Evolutionary conservation across 1,139 yeast species (phyloP).

Genomic region (Martiniozyma asiatica): DNA sequence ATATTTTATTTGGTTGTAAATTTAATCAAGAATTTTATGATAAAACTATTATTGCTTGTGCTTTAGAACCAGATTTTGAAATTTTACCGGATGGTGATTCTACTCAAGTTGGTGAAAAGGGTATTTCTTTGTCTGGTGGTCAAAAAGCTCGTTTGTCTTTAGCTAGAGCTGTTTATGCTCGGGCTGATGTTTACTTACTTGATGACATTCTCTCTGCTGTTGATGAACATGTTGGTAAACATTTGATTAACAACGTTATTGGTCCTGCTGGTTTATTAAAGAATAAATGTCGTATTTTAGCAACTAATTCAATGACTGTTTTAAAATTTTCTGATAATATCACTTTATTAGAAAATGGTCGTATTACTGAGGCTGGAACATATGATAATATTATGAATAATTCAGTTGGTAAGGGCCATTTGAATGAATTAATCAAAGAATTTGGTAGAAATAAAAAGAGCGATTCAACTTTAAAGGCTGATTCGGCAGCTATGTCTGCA

Average conservation of each 20-base stretch:
- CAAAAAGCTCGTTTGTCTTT: constrained; percentile 89
- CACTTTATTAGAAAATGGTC: constrained; percentile 64
- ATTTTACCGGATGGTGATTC: constrained; percentile 79
- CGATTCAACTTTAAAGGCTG: constrained; percentile 13
- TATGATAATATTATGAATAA: constrained; percentile 39
- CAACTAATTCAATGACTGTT: constrained; percentile 83
- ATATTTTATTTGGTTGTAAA: constrained; percentile 79
- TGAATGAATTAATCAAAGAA: constrained; percentile 57
- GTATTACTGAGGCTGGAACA: constrained; percentile 67
- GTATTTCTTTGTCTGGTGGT: constrained; percentile 92
- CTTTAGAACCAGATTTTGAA: constrained; percentile 66
- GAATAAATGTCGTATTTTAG: constrained; percentile 66
- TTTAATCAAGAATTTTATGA: constrained; percentile 73
- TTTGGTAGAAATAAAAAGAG: constrained; percentile 39
- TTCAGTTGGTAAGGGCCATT: constrained; percentile 25
- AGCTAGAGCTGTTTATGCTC: constrained; percentile 90
- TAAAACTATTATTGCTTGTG: constrained; percentile 78
- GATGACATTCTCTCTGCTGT: constrained; percentile 95
- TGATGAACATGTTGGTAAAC: constrained; percentile 89
- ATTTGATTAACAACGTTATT: constrained; percentile 63
- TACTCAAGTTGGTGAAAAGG: constrained; percentile 94
- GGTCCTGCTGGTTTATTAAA: constrained; percentile 74
- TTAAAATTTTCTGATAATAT: constrained; percentile 67
- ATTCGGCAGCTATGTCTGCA: constrained; percentile 18
- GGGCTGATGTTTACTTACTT: constrained; percentile 81